Percentiles rank a stretch among this genome's conserved stretches.
Conservation (phyloP, 73 alveolate genomes). For the Tetrahymena thermophila region DNA sequence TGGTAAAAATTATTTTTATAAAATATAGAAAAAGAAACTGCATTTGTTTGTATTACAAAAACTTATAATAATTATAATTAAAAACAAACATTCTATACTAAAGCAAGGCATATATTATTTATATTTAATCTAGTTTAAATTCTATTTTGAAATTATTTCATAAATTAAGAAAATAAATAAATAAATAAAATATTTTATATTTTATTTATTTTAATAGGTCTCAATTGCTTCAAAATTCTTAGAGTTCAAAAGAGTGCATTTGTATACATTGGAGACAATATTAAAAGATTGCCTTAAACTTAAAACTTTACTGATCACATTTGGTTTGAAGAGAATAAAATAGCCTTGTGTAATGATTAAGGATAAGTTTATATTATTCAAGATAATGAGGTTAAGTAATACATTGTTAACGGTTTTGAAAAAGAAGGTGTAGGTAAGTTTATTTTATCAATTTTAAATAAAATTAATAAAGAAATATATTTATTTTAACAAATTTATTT, state of each 20-base stretch:
- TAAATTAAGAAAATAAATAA: neutral
- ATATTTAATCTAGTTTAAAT: no score
- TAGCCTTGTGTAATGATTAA: slow-evolving; percentile 62
- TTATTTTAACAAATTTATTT: neutral
- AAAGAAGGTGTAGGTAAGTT: slow-evolving; percentile 17
- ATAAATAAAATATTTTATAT: slow-evolving; percentile 11
- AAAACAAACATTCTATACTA: no score
- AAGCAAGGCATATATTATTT: no score
- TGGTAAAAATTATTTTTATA: slow-evolving; percentile 35
- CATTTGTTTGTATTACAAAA: no score
- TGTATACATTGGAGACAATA: slow-evolving; percentile 63
- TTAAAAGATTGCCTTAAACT: slow-evolving; percentile 53
- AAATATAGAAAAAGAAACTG: no score
- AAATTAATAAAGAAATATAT: neutral
- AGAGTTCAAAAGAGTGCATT: slow-evolving; percentile 77
- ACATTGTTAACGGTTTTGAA: slow-evolving; percentile 58
- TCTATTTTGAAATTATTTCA: no score
- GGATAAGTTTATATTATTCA: slow-evolving; percentile 72
- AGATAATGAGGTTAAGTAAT: slow-evolving; percentile 58
- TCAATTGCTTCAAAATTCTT: slow-evolving; percentile 59
- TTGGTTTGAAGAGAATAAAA: slow-evolving; percentile 74
- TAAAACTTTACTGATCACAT: slow-evolving; percentile 73
- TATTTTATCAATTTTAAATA: neutral
- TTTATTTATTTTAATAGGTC: neutral
- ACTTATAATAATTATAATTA: no score